phyloP scores from a whole-genome alignment of 75 land plant species.

The Larix kaempferi region DNA sequence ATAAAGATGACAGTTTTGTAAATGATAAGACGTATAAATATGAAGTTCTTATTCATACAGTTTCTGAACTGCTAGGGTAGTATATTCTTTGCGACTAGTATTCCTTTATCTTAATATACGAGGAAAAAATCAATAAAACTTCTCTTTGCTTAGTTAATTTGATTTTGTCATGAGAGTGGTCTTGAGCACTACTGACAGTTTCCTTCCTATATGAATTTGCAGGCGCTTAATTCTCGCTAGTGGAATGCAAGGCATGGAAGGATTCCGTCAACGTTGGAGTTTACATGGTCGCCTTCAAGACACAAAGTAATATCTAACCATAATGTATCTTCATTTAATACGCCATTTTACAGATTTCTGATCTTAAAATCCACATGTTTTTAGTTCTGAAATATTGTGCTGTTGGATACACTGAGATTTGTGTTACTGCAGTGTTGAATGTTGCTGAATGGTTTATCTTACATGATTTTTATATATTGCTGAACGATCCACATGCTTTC shows the following conservation, averaged over 20 bases:
- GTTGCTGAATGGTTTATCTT: background rate
- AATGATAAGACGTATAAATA: background rate
- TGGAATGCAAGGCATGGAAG: conserved; percentile 82
- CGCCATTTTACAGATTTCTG: background rate
- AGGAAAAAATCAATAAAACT: background rate
- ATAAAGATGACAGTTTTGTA: no score
- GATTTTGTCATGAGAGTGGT: background rate
- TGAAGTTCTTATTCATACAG: background rate
- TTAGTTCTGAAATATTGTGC: background rate
- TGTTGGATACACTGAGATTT: background rate
- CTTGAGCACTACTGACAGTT: background rate
- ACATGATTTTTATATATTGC: background rate
- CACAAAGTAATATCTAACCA: conserved; percentile 40
- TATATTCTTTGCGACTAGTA: background rate
- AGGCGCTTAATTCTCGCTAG: conserved; percentile 85
- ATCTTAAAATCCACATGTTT: background rate
- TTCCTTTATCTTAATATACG: background rate
- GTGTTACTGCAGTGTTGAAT: background rate
- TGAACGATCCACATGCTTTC: background rate
- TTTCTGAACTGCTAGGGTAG: background rate
- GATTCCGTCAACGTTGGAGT: conserved; percentile 84
- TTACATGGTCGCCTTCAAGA: conserved; percentile 76
- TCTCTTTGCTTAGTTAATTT: background rate
- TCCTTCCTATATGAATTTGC: conserved; percentile 2
- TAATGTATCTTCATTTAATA: background rate